A percentile compares a stretch with the other conserved stretches of the same genome.
These are phyloP conservation scores for Plasmopara halstedii DNA, from an alignment of 352 stramenopile species.

Conservation along the genomic window DNA sequence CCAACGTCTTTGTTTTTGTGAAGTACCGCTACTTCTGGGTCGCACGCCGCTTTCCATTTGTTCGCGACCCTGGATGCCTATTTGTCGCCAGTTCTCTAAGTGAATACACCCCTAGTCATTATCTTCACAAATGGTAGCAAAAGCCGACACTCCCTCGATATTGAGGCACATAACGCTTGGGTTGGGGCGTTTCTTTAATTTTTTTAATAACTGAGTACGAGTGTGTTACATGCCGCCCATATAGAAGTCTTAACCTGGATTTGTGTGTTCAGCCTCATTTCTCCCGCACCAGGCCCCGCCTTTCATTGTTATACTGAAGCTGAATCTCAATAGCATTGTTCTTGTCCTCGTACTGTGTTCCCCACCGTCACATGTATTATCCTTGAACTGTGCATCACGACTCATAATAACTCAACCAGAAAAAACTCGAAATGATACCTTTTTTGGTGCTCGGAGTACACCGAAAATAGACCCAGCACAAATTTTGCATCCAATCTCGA, in stretches of 20 bases:
- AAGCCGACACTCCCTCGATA: not conserved
- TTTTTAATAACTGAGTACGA: not conserved
- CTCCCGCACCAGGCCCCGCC: not conserved
- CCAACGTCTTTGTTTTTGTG: not conserved
- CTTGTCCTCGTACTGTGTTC: not conserved
- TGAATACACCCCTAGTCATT: not conserved
- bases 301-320: not conserved
- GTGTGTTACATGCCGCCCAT: not conserved
- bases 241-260: not conserved
- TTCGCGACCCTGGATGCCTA: not conserved
- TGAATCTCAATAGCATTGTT: not conserved
- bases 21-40: not conserved
- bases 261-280: not conserved
- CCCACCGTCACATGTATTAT: not conserved
- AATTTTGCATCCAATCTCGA: not conserved
- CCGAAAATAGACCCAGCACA: not conserved
- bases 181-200: not conserved
- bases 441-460: not conserved
- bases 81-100: not conserved
- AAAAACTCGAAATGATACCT: not conserved
- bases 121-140: not conserved
- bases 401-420: not conserved
- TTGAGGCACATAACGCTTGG: not conserved
- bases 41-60: not conserved
- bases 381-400: not conserved